Conservation (phyloP, 257 asterid genomes). For the Misopates orontium region DNA sequence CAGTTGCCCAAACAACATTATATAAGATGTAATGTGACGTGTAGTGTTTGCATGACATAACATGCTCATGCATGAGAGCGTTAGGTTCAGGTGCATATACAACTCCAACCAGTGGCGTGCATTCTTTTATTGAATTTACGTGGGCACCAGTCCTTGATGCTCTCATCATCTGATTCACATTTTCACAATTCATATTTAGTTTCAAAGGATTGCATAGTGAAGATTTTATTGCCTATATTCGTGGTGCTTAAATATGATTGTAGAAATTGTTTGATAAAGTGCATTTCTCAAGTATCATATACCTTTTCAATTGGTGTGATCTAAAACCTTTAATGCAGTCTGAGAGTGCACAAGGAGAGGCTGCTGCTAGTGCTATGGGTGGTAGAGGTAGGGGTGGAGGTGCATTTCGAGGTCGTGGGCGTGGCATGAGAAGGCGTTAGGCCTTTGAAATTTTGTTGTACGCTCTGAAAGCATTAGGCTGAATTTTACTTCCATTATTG, state of each 20-base stretch:
- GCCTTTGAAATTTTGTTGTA: constrained; percentile 25
- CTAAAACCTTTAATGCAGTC: constrained; percentile 46
- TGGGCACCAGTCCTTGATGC: neutral
- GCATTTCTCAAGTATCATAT: neutral
- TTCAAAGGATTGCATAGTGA: neutral
- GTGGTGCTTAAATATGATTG: neutral
- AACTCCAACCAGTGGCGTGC: neutral
- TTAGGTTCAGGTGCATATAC: neutral
- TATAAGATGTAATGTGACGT: neutral
- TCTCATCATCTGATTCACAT: neutral
- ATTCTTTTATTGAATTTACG: neutral
- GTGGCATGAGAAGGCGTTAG: constrained; percentile 90
- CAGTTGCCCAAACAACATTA: neutral
- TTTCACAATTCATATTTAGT: too few relatives aligned
- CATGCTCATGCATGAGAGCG: neutral
- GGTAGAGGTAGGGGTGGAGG: constrained; percentile 77
- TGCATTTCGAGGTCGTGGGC: constrained; percentile 69
- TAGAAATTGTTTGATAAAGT: neutral
- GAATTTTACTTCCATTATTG: constrained; percentile 17
- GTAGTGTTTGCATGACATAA: neutral
- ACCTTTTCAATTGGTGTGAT: neutral
- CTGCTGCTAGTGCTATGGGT: constrained; percentile 83
- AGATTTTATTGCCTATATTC: neutral
- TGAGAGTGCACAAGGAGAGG: constrained; percentile 99
- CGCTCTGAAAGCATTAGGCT: constrained; percentile 16